Evolutionary conservation across 2,329 filamentous ascomycete species (phyloP).

Genomic region (Fusarium udum): DNA sequence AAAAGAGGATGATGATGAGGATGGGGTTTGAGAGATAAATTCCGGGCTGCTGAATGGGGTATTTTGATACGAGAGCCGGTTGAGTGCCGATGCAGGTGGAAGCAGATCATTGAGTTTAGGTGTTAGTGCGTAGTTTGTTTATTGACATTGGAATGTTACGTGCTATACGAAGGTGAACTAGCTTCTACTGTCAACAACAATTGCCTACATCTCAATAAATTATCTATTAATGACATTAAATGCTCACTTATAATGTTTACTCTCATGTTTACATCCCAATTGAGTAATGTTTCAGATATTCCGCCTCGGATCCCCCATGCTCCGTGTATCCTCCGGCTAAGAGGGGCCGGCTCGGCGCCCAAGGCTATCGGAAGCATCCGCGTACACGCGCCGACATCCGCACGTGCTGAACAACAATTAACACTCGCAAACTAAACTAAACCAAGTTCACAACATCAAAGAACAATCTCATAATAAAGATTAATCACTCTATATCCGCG

Average conservation of each 20-base stretch:
- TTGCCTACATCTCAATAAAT: neutral
- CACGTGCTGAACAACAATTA: slow-evolving; percentile 1
- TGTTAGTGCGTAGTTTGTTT: neutral
- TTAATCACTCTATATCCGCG: neutral
- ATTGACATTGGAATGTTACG: neutral
- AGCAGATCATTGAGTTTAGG: slow-evolving; percentile 4
- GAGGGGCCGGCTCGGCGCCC: slow-evolving; percentile 28
- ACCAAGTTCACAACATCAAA: neutral
- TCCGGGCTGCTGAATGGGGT: slow-evolving; percentile 6
- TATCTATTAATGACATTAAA: neutral
- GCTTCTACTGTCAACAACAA: neutral
- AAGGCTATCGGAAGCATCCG: slow-evolving; percentile 11
- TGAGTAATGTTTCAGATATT: neutral
- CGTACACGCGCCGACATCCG: slow-evolving; percentile 26
- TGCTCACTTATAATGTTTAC: neutral
- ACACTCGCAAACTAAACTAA: slow-evolving; percentile 1
- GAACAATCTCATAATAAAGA: neutral
- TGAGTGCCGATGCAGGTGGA: slow-evolving; percentile 16
- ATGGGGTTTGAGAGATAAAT: neutral
- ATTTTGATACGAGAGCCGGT: neutral
- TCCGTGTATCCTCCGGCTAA: slow-evolving; percentile 11
- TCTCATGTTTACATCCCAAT: neutral
- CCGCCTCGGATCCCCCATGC: neutral
- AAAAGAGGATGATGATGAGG: slow-evolving; percentile 1
- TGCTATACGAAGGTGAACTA: neutral